Evolutionary conservation across 2,329 filamentous ascomycete genomes (phyloP), one percentile per base, ranked within the genome.

Genomic region (Incumbomyces delicatus): DNA sequence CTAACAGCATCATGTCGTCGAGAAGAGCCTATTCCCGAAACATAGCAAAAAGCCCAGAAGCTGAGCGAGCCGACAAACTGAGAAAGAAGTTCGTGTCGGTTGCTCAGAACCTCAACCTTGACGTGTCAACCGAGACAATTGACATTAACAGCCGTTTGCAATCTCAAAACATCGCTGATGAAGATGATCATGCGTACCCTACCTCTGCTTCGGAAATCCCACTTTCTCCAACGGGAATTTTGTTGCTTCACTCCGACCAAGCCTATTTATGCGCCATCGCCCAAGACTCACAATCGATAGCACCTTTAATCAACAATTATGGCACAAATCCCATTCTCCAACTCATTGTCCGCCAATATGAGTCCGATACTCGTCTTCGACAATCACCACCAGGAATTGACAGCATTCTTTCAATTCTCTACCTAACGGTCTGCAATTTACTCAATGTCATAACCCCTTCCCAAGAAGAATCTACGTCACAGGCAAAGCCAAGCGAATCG

Each of bases 1-100:
- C 76, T 0, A 62, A 70, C 46, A 64, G 69, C n/a, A 65, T 66
- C 8, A 62, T 34, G 30, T 37, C 42, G 17, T 29, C 18, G 22
- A 10, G 42, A 32, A 45, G 33, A 38, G 31, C 42, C 14, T 6
- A 45, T 16, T 5, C 38, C 3, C 18, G 29, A 2, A n/a, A 8
- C 3, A 7, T 37, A 13, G 33, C 12, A 6, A 31, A 29, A 14
- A 45, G 17, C n/a, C 13, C 31, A 30, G 49, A 63, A 59, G 39
- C 60, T 65, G 32, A 61, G 61, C 0, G 47, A 58, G 16, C 60
- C 62, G 11, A 54, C 62, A 37, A 63, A 65, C 12, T 60, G 63
- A 0, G 66, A 65, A 1, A 14, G 14, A 36, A 16, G 20, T 45
- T 45, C 18, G 42, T 38, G 18, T 18, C 42, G 22, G 14, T 31